phyloP scores from a whole-genome alignment of 2,329 filamentous ascomycete species.

The Penicillium paneum region DNA sequence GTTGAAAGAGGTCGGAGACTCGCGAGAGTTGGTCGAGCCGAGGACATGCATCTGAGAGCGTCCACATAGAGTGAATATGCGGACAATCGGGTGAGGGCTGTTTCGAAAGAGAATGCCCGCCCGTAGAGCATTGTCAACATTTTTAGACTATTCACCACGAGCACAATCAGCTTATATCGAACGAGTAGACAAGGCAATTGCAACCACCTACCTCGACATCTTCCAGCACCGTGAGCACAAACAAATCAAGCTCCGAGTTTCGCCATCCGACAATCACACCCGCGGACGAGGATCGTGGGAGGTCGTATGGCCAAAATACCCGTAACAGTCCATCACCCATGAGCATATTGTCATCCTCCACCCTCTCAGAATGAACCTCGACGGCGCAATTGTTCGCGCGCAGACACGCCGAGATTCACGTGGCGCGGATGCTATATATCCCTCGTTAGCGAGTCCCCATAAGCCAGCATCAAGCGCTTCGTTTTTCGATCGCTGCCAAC shows the following conservation, averaged over 20 bases:
- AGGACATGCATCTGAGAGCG: conserved; percentile 79
- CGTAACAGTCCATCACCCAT: conserved; percentile 83
- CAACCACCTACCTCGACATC: conserved; percentile 72
- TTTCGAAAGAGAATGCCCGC: conserved; percentile 79
- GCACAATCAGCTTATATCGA: conserved; percentile 2
- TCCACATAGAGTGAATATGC: conserved; percentile 82
- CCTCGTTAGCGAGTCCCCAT: conserved; percentile 5
- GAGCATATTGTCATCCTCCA: conserved; percentile 59
- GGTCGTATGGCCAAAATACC: conserved; percentile 96
- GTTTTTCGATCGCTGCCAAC: background rate
- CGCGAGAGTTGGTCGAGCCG: conserved; percentile 69
- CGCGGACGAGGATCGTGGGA: conserved; percentile 65
- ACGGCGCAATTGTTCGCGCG: conserved; percentile 88
- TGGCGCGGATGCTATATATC: conserved; percentile 73
- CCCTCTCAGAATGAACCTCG: conserved; percentile 80
- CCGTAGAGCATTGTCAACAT: conserved; percentile 83
- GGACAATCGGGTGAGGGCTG: conserved; percentile 72
- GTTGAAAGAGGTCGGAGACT: conserved; percentile 54
- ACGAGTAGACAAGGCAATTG: background rate
- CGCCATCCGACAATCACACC: conserved; percentile 94
- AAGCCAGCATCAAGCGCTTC: background rate
- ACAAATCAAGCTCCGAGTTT: conserved; percentile 85
- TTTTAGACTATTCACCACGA: conserved; percentile 56
- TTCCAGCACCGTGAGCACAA: conserved; percentile 84
- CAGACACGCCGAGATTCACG: conserved; percentile 77